Base-by-base conservation (phyloP, 495 filamentous ascomycete genomes). In the Hypoxylon trugodes region DNA sequence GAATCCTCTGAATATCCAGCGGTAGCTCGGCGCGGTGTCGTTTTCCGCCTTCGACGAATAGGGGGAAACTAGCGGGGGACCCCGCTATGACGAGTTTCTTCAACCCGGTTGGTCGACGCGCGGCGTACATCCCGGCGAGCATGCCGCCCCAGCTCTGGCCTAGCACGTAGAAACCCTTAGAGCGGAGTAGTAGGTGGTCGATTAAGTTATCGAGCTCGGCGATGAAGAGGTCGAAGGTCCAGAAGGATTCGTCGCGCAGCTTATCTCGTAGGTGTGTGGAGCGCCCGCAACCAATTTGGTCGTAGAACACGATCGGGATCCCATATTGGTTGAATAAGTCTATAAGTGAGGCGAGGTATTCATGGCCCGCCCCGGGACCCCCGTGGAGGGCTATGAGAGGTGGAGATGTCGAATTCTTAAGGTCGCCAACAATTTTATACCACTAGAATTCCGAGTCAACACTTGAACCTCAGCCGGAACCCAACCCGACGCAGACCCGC, bases 251-350 rank as follows among this genome's bases (percentile, higher is more conserved):
- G 46, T 80, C 75, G 18, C 74, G 74, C 1, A 40, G 49, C 38
- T 73, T 79, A 6, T 79, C 69, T 6, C 49, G 70, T 16, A 82
- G 67, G 49, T 75, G 80, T 0, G 82, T 82, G 32, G 73, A 78
- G 10, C 56, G 24, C 4, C 81, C 81, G 66, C 76, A 80, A 16
- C 81, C 79, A 57, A 85, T 50, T 49, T 84, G 81, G 61, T 83
- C 81, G 64, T 85, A 85, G 45, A 83, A 55, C 16, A 85, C 65
- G 6, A 83, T 69, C 6, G 81, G 77, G 48, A 74, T 73, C 5
- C 18, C 45, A 15, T 78, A 59, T 25, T 76, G 66, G 10, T 60
- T 51, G 25, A 78, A 59, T 6, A 76, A 74, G 2, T 73, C 61
- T 22, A n/a, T 46, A 10, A 82, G 65, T 4, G 54, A 16, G 33